phyloP scores from a whole-genome alignment of 177 flowering plant species.

The Telopea speciosissima region DNA sequence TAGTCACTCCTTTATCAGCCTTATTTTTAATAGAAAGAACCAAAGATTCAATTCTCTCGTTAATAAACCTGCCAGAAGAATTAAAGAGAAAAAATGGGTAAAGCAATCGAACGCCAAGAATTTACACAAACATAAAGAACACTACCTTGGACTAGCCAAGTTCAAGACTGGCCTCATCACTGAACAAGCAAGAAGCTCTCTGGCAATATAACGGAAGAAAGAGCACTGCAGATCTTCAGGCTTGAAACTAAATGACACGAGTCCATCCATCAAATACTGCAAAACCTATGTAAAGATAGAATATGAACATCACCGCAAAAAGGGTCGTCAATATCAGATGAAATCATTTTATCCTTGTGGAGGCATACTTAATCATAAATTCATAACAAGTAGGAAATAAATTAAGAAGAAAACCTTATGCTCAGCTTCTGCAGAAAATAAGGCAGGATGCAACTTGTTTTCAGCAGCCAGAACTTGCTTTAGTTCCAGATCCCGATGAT shows the following conservation, averaged over 20 bases:
- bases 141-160: constrained; percentile 77
- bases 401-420: constrained; percentile 60
- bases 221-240: constrained; percentile 83
- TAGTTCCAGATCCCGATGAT: constrained; percentile 53
- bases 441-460: constrained; percentile 89
- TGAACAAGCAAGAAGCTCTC: constrained; percentile 96
- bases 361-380: background rate
- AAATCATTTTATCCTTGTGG: background rate
- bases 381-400: background rate
- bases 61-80: constrained; percentile 67
- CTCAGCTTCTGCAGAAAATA: constrained; percentile 89
- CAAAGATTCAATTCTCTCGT: constrained; percentile 75
- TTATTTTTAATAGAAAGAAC: constrained; percentile 42
- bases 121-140: background rate
- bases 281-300: constrained; percentile 57
- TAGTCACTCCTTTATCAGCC: constrained; percentile 39
- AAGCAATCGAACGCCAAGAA: constrained; percentile 8
- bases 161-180: constrained; percentile 92
- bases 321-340: constrained; percentile 5
- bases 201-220: constrained; percentile 56
- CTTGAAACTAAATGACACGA: constrained; percentile 63
- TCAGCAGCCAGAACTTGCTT: constrained; percentile 61
- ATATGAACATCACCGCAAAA: constrained; percentile 5
- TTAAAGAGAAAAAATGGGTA: constrained; percentile 14
- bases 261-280: constrained; percentile 86